Evolutionary conservation across 2,329 filamentous ascomycete species (phyloP), one percentile per base, ranked within the genome.

Genomic region (Ophiostoma pallidulum): DNA sequence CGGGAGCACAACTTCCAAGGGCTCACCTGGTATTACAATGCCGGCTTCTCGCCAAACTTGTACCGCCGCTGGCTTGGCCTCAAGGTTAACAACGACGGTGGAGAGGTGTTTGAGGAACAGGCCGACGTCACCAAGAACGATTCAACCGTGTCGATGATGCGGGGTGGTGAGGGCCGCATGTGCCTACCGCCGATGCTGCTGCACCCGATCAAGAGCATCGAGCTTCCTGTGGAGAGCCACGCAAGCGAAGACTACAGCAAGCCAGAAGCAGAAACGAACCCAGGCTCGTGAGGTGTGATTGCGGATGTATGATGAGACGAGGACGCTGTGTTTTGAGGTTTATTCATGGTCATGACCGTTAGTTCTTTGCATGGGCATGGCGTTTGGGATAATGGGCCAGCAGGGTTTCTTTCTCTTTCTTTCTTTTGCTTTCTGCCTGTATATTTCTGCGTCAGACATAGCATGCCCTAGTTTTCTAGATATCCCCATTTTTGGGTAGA

Each of bases 21-120:
- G 1, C 80, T 88, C 59, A 88, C 82, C 18, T 97, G 89, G 89
- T 96, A 92, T 65, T 96, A 94, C 65, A 86, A 89, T 56, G 84
- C 85, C 0, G 80, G 81, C 1, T 95, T 95, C 60, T 81, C 86
- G 7, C 77, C 81, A 3, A 87, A 87, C 54, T 59, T 97, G 59
- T 96, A 92, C 71, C 75, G 80, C 42, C 74, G 88, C 51, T 97
- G 91, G 91, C 67, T 95, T 31, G 90, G 89, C 1, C 79, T 91
- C 58, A 79, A 77, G 54, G 83, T 91, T 31, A 80, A 87, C 60
- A 84, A 86, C 55, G 82, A 86, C 48, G 84, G 84, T 10, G 87
- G 86, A 20, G 84, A 89, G 58, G 75, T 84, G 64, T 82, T 84
- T 56, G 88, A 92, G 66, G 64, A 76, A 52, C 74, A 73, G 4